Evolutionary conservation across 1,284 basidiomycete genomes (phyloP), one percentile per base, ranked within the genome.

Genomic region (Mycosarcoma maydis): DNA sequence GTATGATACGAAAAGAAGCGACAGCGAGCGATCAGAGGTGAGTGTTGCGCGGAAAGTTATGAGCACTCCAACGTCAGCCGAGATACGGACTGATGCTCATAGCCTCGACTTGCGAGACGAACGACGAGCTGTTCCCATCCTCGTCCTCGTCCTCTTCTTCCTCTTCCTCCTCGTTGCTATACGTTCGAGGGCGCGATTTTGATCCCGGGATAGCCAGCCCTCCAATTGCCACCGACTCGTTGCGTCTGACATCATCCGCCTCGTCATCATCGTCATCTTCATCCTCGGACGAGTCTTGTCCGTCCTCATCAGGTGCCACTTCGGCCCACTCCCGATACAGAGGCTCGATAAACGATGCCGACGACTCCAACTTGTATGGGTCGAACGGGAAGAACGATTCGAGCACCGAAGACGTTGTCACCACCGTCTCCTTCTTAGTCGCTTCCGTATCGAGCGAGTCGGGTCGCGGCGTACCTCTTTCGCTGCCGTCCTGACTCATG

Each of bases 301-400:
- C 61, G 24, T 83, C 78, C 32, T 72, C 64, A 3, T 75, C 75
- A 3, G 78, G 80, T 4, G 83, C 83, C 5, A 86, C 85, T 42
- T 86, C 85, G 23, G 69, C 51, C 86, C 86, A 87, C 9, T 85
- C 84, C 13, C 85, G 80, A 65, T 87, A 87, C 46, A 87, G 82
- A 8, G 74, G 72, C 38, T 86, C 84, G 58, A 87, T 82, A 66
- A 81, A 86, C 22, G 81, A 80, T 1, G 83, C 57, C 11, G 76
- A 85, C 34, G 83, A 78, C 3, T 92, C 90, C 2, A 99, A 87
- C 71, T 90, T 91, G 84, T 93, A 98, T 1, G 96, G 96, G 81
- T 99, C 96, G 80, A 99, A 99, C 0, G 96, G 96, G 85, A 98
- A 99, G 85, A 98, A 98, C 13, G 89, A 89, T 80, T 94, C 93